phyloP scores from a whole-genome alignment of 1,139 yeast genomes.

The Waltiozyma sp. region DNA sequence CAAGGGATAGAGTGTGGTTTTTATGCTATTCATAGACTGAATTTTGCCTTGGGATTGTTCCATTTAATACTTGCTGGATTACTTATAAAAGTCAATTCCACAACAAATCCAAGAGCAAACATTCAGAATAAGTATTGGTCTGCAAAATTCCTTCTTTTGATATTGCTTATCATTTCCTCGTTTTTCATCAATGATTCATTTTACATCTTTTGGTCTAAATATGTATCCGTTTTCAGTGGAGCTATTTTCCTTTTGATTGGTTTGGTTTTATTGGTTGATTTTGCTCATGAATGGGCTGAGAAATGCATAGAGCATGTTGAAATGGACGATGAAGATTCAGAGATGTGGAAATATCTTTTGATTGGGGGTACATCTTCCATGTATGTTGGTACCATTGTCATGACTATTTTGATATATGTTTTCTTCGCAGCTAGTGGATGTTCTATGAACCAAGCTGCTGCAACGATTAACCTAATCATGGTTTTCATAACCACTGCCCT shows the following conservation, averaged over 20 bases:
- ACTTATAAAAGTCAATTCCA: slow-evolving; percentile 65
- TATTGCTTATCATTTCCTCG: slow-evolving; percentile 44
- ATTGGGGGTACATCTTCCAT: slow-evolving; percentile 80
- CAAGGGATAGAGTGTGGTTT: slow-evolving; percentile 88
- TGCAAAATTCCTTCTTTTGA: slow-evolving; percentile 55
- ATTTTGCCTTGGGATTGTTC: slow-evolving; percentile 74
- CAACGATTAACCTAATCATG: slow-evolving; percentile 61
- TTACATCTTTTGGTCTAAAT: slow-evolving; percentile 84
- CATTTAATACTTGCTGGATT: slow-evolving; percentile 64
- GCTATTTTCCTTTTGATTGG: slow-evolving; percentile 85
- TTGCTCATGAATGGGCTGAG: slow-evolving; percentile 99
- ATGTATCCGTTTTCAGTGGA: slow-evolving; percentile 76
- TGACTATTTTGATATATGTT: slow-evolving; percentile 72
- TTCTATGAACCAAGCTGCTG: slow-evolving; percentile 83
- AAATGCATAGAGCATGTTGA: slow-evolving; percentile 87
- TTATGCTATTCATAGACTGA: slow-evolving; percentile 84
- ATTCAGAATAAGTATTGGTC: slow-evolving; percentile 93
- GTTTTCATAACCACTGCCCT: slow-evolving; percentile 53
- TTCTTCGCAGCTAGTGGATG: slow-evolving; percentile 83
- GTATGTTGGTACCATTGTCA: slow-evolving; percentile 63
- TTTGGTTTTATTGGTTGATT: slow-evolving; percentile 80
- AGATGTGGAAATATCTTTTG: slow-evolving; percentile 69
- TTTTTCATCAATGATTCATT: slow-evolving; percentile 81
- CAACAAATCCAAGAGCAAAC: slow-evolving; percentile 68
- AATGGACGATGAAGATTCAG: slow-evolving; percentile 58